Conservation (phyloP, 306 rosid species). For the Carpinus viminea region DNA sequence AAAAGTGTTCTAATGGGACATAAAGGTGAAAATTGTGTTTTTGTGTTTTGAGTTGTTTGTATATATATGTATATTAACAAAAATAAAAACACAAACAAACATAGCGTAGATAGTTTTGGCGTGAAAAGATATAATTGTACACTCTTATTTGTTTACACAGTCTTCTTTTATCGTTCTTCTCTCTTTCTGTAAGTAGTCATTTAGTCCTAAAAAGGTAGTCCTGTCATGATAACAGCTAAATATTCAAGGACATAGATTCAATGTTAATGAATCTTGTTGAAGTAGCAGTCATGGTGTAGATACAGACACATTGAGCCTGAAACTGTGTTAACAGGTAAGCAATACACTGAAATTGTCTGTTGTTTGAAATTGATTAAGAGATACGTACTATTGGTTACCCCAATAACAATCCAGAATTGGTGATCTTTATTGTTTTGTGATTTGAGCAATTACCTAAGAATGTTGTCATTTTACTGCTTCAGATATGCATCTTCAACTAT, state of each 20-base stretch:
- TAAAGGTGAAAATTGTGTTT: too few relatives aligned
- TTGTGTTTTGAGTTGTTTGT: too few relatives aligned
- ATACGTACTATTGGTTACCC: not conserved
- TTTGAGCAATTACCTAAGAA: not conserved
- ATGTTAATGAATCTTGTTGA: not conserved
- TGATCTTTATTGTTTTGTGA: not conserved
- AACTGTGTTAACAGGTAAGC: not conserved
- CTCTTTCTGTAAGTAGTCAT: not conserved
- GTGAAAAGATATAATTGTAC: not conserved
- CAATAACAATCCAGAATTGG: not conserved
- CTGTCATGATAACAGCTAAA: not conserved
- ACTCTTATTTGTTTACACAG: not conserved
- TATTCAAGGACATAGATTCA: not conserved
- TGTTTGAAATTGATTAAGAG: conserved; percentile 1
- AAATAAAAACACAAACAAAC: too few relatives aligned
- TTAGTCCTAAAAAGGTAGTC: not conserved
- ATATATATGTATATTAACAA: too few relatives aligned
- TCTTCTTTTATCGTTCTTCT: not conserved
- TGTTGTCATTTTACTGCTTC: not conserved
- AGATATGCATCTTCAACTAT: not conserved
- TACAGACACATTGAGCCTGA: not conserved
- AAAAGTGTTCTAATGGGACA: too few relatives aligned
- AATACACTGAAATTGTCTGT: not conserved
- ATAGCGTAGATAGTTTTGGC: not conserved
- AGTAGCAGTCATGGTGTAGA: not conserved